A percentile compares a stretch with the other conserved stretches of the same genome.
These are phyloP conservation scores for Erysimum cheiranthoides DNA, from an alignment of 345 rosid genomes.

Conservation along the genomic window DNA sequence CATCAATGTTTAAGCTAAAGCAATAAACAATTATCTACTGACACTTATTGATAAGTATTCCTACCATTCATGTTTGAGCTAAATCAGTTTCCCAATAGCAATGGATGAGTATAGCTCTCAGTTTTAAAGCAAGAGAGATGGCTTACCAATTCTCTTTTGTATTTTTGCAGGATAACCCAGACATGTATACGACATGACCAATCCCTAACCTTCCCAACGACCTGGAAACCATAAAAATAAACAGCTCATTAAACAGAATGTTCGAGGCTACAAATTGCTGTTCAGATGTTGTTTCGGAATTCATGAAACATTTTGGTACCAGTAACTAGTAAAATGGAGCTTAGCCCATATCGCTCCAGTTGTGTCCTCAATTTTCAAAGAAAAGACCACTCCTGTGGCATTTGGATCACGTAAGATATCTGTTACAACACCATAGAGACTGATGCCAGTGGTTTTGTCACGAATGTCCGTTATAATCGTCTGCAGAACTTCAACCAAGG, in stretches of 20 bases:
- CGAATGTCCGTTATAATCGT: conserved; percentile 63
- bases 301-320: conserved; percentile 55
- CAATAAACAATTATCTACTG: neutral
- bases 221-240: conserved; percentile 55
- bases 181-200: conserved; percentile 74
- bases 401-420: conserved; percentile 58
- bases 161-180: conserved; percentile 79
- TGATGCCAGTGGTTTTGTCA: conserved; percentile 83
- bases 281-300: neutral
- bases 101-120: neutral
- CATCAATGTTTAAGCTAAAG: neutral
- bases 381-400: conserved; percentile 57
- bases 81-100: neutral
- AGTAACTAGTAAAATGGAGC: conserved; percentile 72
- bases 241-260: conserved; percentile 11
- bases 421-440: conserved; percentile 76
- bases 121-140: conserved; percentile 19
- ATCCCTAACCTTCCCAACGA: conserved; percentile 77
- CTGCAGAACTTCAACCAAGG: conserved; percentile 65
- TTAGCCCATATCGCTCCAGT: conserved; percentile 74
- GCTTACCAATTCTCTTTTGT: conserved; percentile 61
- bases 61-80: neutral
- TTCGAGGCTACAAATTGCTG: neutral
- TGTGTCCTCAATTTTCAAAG: conserved; percentile 70
- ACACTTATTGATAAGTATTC: neutral